Evolutionary conservation across 805 yeast genomes (phyloP).

Genomic region (Pichia phayaonensis): DNA sequence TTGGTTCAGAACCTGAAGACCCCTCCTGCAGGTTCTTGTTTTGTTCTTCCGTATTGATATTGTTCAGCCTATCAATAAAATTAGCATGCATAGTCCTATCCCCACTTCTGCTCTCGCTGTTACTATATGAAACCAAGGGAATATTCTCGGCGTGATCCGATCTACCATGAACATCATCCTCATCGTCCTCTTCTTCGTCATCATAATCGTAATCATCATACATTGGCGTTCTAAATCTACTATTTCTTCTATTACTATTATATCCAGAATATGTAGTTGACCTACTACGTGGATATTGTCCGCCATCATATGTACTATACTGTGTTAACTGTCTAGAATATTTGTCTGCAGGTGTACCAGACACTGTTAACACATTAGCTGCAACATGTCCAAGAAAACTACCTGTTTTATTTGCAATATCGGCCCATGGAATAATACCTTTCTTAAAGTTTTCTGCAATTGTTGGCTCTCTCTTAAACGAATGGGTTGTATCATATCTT

Average conservation of each 20-base stretch:
- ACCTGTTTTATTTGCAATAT: conserved; percentile 1
- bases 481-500: background rate
- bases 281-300: background rate
- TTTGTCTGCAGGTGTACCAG: conserved; percentile 5
- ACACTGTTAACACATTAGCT: conserved; percentile 6
- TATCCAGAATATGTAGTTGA: background rate
- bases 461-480: conserved; percentile 3
- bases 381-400: conserved; percentile 5
- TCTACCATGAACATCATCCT: background rate
- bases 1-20: conserved; percentile 1
- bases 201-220: background rate
- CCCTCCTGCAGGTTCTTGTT: background rate
- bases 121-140: background rate
- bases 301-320: conserved; percentile 3
- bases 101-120: background rate
- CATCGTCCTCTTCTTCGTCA: background rate
- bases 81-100: background rate
- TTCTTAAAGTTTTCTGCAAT: conserved; percentile 5
- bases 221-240: background rate
- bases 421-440: conserved; percentile 7
- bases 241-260: background rate
- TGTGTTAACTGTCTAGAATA: conserved; percentile 7
- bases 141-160: background rate
- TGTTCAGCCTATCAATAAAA: background rate
- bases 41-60: background rate